phyloP scores from a whole-genome alignment of 129 eudicot species.

The Mikania micrantha region DNA sequence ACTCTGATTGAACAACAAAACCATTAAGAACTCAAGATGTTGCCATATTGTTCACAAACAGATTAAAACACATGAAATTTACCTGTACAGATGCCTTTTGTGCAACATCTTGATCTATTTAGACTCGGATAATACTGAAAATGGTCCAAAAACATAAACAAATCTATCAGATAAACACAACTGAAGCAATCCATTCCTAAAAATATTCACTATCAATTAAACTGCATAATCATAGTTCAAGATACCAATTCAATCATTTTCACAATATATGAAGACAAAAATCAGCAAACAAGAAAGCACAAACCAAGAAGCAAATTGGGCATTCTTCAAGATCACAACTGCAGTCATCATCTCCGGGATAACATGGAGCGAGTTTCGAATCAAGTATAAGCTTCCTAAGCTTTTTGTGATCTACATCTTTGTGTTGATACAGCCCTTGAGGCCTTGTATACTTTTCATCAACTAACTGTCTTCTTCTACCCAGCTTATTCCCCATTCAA shows the following conservation, averaged over 20 bases:
- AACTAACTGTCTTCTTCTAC: constrained; percentile 76
- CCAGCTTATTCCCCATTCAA: constrained; percentile 93
- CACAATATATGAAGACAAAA: background rate
- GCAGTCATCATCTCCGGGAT: constrained; percentile 87
- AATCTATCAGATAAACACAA: constrained; percentile 2
- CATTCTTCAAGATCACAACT: constrained; percentile 86
- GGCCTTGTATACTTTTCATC: constrained; percentile 96
- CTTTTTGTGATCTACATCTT: constrained; percentile 95
- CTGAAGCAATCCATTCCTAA: background rate
- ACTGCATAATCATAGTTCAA: background rate
- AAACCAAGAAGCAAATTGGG: constrained; percentile 97
- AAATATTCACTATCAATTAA: background rate
- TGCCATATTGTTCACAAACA: background rate
- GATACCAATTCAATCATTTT: background rate
- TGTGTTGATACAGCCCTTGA: constrained; percentile 92
- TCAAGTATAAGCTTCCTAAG: constrained; percentile 94
- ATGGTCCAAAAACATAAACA: background rate
- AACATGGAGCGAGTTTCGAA: constrained; percentile 92
- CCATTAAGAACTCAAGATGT: background rate
- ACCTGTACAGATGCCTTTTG: constrained; percentile 98
- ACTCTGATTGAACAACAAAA: constrained; percentile 42
- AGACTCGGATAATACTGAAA: constrained; percentile 94
- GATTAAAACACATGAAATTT: background rate
- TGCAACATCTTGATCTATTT: constrained; percentile 94
- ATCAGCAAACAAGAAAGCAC: constrained; percentile 19